Base-by-base conservation (phyloP, 176 grass and related monocot genomes). In the Oryza meridionalis region DNA sequence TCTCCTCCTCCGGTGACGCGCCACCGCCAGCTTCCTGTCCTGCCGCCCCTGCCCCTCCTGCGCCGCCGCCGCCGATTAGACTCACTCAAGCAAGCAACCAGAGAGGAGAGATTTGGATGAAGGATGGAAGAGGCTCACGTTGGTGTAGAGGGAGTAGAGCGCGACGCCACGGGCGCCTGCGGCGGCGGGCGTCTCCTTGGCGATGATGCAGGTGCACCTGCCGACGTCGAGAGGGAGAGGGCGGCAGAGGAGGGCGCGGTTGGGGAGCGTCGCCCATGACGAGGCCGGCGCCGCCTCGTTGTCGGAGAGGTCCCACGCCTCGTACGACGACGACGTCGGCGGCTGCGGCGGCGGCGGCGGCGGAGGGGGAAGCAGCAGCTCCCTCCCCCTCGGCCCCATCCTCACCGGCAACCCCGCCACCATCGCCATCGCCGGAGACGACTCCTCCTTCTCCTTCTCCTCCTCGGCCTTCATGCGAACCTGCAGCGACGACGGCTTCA, bases 261-360 rank as follows among this genome's bases (percentile, higher is more conserved):
- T 98, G 63, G 93, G 89, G 50, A 98, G 96, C 19, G 91, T 95
- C 50, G 96, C 87, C 93, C 96, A 95, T 2, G 96, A 98, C 12
- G 96, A 91, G 13, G 93, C 96, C 21, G 93, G 93, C 26, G 93
- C 93, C 15, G 96, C 90, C 73, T 95, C 93, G 38, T 86, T 92
- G 82, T 95, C 91, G 24, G 93, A 95, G 84, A 98, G 94, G 73
- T 98, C 93, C 96, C 96, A 98, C 38, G 90, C 88, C 77, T 95
- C 96, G 35, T 88, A 98, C 11, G 83, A 92, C 38, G 89, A 85
- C 27, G 92, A 73, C 26, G 82, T 17, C 44, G 86, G 55, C 27
- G 83, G 68, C 12, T 82, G 84, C n/a, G 86, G 75, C 72, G 32
- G 32, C 32, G 32, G 32, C 32, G 32, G 32, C 32, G 32, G 32